Conservation (phyloP, 192 early-diverging fungal species). For the Pilaira anomala region DNA sequence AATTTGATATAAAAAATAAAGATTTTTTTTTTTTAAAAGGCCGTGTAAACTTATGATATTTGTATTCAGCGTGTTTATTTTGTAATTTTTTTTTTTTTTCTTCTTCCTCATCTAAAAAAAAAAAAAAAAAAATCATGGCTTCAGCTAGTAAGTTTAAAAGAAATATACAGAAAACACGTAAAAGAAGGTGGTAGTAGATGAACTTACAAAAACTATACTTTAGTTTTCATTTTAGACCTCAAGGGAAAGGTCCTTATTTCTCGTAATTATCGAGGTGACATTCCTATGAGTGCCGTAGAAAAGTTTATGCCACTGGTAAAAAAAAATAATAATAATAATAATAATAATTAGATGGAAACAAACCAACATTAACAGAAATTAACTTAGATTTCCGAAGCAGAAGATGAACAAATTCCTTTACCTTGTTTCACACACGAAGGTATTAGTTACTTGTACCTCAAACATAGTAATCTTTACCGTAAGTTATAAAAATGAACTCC, state of each 20-base stretch:
- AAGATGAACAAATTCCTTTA: slow-evolving; percentile 86
- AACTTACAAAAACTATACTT: slow-evolving; percentile 48
- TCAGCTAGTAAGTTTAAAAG: slow-evolving; percentile 5
- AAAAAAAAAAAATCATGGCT: neutral
- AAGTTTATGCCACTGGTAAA: slow-evolving; percentile 94
- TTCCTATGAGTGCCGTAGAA: slow-evolving; percentile 93
- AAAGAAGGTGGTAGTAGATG: neutral
- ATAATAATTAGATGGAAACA: neutral
- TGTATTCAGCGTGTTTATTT: neutral
- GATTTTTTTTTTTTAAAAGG: neutral
- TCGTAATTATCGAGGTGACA: slow-evolving; percentile 96
- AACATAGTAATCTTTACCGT: slow-evolving; percentile 96
- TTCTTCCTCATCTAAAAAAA: neutral
- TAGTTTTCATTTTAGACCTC: slow-evolving; percentile 92
- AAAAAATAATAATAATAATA: neutral
- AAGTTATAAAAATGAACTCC: slow-evolving; percentile 32
- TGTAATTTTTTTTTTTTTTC: neutral
- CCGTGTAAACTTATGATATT: no score
- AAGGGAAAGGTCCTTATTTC: slow-evolving; percentile 99
- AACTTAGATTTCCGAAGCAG: slow-evolving; percentile 63
- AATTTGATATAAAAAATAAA: neutral
- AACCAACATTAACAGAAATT: neutral
- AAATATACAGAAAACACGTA: neutral
- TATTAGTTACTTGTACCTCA: slow-evolving; percentile 90
- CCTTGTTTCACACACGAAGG: slow-evolving; percentile 96